These are phyloP conservation scores for Irpex lacteus DNA, from an alignment of 1,284 basidiomycete genomes.

Conservation along the genomic window DNA sequence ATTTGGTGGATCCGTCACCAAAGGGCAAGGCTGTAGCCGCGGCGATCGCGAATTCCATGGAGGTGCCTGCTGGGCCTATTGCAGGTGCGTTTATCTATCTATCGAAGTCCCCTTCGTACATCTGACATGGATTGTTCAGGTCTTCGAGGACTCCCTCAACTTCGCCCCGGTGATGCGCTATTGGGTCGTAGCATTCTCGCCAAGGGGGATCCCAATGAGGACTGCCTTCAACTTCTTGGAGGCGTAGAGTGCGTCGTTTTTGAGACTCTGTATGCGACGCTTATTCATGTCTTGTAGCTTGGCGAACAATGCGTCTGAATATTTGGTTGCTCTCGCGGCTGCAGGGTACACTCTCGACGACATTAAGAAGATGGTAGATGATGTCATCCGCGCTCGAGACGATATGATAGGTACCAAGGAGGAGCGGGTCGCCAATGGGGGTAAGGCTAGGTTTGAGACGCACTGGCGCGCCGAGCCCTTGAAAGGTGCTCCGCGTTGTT, in stretches of 20 bases:
- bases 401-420: neutral
- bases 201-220: neutral
- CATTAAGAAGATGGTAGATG: neutral
- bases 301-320: too few species aligned
- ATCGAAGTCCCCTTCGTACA: too few species aligned
- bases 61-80: too few species aligned
- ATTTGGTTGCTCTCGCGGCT: too few species aligned
- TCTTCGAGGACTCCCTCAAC: too few species aligned
- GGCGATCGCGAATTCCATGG: too few species aligned
- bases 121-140: too few species aligned
- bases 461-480: neutral
- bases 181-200: neutral
- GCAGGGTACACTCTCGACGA: neutral
- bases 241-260: neutral
- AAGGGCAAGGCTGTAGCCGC: too few species aligned
- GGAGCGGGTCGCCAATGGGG: neutral
- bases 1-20: too few species aligned
- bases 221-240: neutral
- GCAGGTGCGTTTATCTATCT: too few species aligned
- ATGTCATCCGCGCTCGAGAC: neutral
- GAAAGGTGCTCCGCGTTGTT: neutral
- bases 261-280: too few species aligned
- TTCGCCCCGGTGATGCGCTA: neutral
- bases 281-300: neutral
- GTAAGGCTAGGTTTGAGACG: neutral